These are phyloP conservation scores for Acanthamoeba polyphaga DNA, from an alignment of 208 protist genomes.

Conservation along the genomic window DNA sequence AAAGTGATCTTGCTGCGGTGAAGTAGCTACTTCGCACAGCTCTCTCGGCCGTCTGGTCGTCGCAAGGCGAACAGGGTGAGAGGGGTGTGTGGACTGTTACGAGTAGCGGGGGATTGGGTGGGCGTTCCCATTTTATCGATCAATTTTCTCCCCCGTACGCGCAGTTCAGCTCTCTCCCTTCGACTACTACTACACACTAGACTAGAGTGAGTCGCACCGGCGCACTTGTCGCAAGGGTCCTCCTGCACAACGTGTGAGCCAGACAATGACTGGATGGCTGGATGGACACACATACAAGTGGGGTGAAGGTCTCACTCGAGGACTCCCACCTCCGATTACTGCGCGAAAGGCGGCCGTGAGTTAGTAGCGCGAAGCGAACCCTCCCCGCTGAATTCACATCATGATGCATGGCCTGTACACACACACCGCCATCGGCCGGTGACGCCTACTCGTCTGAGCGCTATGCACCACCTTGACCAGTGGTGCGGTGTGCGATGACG, in stretches of 20 bases:
- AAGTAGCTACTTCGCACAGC: background rate
- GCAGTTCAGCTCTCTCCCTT: too few relatives aligned
- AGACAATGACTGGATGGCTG: background rate
- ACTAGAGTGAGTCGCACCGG: too few relatives aligned
- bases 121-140: background rate
- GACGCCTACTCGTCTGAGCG: too few relatives aligned
- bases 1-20: background rate
- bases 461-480: too few relatives aligned
- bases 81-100: background rate
- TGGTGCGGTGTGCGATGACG: too few relatives aligned
- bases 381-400: constrained; percentile 6
- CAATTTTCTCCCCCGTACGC: background rate
- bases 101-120: too few relatives aligned
- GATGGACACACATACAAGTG: background rate
- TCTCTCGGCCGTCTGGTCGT: background rate
- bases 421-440: background rate
- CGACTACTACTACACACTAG: too few relatives aligned
- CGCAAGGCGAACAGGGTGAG: background rate
- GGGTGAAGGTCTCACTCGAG: background rate
- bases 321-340: background rate
- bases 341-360: constrained; percentile 17
- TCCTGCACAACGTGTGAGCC: background rate
- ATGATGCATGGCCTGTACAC: background rate
- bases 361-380: constrained; percentile 26
- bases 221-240: too few relatives aligned